phyloP scores from a whole-genome alignment of 768 basidiomycete species.

The Baorangia bicolor region DNA sequence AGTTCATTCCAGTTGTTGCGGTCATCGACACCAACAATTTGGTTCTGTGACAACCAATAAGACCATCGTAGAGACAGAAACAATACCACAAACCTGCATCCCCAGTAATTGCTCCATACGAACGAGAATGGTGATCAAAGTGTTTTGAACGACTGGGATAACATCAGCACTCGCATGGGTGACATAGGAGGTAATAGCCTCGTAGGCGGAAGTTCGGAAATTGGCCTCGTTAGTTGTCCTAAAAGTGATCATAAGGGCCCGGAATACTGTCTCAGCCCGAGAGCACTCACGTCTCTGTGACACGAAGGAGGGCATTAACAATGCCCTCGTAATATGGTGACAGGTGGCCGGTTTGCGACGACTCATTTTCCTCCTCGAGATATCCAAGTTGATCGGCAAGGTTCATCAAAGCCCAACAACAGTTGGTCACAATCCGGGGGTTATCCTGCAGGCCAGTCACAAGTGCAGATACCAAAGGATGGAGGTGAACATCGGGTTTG shows the following conservation, averaged over 20 bases:
- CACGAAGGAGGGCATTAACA: slow-evolving; percentile 75
- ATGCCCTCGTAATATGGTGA: slow-evolving; percentile 90
- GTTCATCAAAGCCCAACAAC: slow-evolving; percentile 97
- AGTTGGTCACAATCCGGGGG: slow-evolving; percentile 87
- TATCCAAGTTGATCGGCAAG: slow-evolving; percentile 86
- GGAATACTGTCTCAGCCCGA: not conserved
- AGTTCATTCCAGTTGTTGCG: slow-evolving; percentile 99
- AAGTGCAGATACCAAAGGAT: slow-evolving; percentile 77
- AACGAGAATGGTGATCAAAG: slow-evolving; percentile 75
- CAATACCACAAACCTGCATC: slow-evolving; percentile 65
- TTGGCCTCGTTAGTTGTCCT: slow-evolving; percentile 87
- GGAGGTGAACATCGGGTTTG: slow-evolving; percentile 86
- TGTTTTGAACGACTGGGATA: slow-evolving; percentile 78
- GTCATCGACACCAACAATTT: slow-evolving; percentile 93
- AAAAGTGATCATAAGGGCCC: slow-evolving; percentile 12
- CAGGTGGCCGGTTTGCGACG: slow-evolving; percentile 59
- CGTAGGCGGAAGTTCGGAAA: slow-evolving; percentile 93
- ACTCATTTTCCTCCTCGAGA: slow-evolving; percentile 59
- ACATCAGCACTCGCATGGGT: slow-evolving; percentile 78
- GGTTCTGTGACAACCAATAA: slow-evolving; percentile 53
- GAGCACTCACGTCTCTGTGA: slow-evolving; percentile 76
- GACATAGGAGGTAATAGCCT: slow-evolving; percentile 88
- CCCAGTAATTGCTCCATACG: slow-evolving; percentile 86
- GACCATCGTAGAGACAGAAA: not conserved
- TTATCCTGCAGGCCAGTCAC: slow-evolving; percentile 78